Evolutionary conservation across 345 rosid genomes (phyloP).

Genomic region (Excoecaria cochinchinensis): DNA sequence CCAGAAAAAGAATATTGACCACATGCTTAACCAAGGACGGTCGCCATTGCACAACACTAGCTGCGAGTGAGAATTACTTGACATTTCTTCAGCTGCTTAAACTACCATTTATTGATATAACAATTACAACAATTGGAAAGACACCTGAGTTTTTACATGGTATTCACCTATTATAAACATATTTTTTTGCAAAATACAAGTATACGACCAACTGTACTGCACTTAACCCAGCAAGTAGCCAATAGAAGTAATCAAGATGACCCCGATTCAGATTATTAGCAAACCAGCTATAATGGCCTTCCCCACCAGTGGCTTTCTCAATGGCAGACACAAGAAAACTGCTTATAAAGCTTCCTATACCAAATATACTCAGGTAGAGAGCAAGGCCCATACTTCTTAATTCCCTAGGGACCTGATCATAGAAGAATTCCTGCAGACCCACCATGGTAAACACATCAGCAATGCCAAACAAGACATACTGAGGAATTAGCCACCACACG

Average conservation of each 20-base stretch:
- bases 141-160: neutral
- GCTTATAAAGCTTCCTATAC: conserved; percentile 27
- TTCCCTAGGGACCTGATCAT: conserved; percentile 24
- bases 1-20: too few relatives aligned
- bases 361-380: conserved; percentile 20
- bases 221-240: conserved; percentile 17
- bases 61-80: too few relatives aligned
- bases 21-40: too few relatives aligned
- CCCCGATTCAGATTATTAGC: conserved; percentile 20
- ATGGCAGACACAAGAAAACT: conserved; percentile 18
- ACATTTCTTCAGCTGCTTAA: too few relatives aligned
- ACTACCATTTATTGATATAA: too few relatives aligned
- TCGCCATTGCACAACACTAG: too few relatives aligned
- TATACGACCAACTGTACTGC: neutral
- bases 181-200: conserved; percentile 9
- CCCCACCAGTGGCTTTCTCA: conserved; percentile 17
- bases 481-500: conserved; percentile 29
- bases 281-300: conserved; percentile 23
- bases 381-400: conserved; percentile 22
- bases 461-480: conserved; percentile 20
- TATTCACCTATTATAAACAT: conserved; percentile 6
- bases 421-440: conserved; percentile 26
- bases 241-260: conserved; percentile 25
- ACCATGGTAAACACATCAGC: conserved; percentile 9
- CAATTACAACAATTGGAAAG: neutral